phyloP scores from a whole-genome alignment of 2,329 filamentous ascomycete genomes.

The Pezicula rhizophila region DNA sequence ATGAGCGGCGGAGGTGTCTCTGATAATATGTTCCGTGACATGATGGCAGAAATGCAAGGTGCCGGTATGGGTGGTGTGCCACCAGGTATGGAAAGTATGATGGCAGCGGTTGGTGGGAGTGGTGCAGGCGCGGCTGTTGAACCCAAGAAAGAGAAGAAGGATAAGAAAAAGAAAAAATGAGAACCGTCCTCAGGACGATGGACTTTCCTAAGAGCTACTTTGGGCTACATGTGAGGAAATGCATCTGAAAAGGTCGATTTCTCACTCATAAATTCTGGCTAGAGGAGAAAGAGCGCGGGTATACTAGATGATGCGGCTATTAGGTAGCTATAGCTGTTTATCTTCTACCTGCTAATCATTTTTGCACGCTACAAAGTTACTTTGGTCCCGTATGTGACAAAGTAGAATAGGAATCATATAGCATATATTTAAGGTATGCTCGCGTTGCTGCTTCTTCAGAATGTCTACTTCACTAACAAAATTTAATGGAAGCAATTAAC shows the following conservation, averaged over 20 bases:
- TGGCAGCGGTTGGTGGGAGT: conserved; percentile 17
- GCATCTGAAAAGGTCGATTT: conserved; percentile 1
- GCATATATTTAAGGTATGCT: too few species aligned
- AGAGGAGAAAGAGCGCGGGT: too few species aligned
- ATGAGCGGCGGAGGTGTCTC: conserved; percentile 89
- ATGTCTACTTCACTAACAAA: too few species aligned
- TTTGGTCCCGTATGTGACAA: too few species aligned
- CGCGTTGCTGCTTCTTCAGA: too few species aligned
- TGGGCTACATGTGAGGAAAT: neutral
- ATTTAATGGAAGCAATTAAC: too few species aligned
- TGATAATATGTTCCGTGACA: conserved; percentile 92
- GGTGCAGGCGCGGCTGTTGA: conserved; percentile 28
- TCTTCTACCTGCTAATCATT: too few species aligned
- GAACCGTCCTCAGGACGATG: neutral
- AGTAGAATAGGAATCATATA: too few species aligned
- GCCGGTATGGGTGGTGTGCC: conserved; percentile 33
- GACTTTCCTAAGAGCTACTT: neutral
- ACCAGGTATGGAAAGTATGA: conserved; percentile 40
- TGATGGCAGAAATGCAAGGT: conserved; percentile 84
- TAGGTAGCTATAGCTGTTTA: conserved; percentile 1
- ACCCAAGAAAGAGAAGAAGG: conserved; percentile 45
- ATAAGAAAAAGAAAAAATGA: conserved; percentile 26
- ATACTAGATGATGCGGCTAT: neutral
- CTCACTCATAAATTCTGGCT: neutral
- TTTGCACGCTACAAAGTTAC: too few species aligned